phyloP scores from a whole-genome alignment of 345 rosid species.

The Populus pruinosa region DNA sequence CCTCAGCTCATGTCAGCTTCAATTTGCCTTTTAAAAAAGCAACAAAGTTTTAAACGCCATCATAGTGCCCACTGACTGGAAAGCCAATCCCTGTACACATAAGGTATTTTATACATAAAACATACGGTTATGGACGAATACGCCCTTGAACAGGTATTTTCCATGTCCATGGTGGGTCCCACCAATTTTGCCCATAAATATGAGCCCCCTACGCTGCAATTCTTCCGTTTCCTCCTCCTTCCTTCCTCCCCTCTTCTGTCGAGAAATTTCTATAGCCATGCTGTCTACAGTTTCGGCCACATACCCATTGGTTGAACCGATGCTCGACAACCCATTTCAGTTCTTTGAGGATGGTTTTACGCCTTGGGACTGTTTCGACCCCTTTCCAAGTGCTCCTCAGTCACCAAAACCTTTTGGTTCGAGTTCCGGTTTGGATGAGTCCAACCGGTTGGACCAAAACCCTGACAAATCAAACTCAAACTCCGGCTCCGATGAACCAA shows the following conservation, averaged over 20 bases:
- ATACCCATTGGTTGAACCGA: constrained; percentile 28
- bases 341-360: constrained; percentile 46
- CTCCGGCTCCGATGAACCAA: constrained; percentile 34
- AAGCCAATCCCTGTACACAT: constrained; percentile 24
- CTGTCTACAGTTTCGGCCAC: constrained; percentile 48
- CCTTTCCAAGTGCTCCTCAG: constrained; percentile 23
- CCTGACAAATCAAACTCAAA: constrained; percentile 28
- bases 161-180: constrained; percentile 21
- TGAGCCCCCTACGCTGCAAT: constrained; percentile 49
- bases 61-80: constrained; percentile 53
- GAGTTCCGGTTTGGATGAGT: constrained; percentile 39
- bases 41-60: constrained; percentile 20
- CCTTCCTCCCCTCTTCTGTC: constrained; percentile 36
- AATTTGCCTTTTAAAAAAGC: constrained; percentile 5
- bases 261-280: constrained; percentile 34
- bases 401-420: constrained; percentile 43
- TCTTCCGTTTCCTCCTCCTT: constrained; percentile 88
- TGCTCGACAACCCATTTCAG: constrained; percentile 37
- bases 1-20: constrained; percentile 17
- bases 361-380: constrained; percentile 58
- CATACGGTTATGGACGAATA: constrained; percentile 14
- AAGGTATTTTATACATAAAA: not conserved
- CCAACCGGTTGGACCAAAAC: constrained; percentile 24
- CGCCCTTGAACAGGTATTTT: constrained; percentile 17
- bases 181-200: constrained; percentile 49